Evolutionary conservation across 2,329 filamentous ascomycete genomes (phyloP), one percentile per base, ranked within the genome.

Genomic region (Didymella keratinophila): DNA sequence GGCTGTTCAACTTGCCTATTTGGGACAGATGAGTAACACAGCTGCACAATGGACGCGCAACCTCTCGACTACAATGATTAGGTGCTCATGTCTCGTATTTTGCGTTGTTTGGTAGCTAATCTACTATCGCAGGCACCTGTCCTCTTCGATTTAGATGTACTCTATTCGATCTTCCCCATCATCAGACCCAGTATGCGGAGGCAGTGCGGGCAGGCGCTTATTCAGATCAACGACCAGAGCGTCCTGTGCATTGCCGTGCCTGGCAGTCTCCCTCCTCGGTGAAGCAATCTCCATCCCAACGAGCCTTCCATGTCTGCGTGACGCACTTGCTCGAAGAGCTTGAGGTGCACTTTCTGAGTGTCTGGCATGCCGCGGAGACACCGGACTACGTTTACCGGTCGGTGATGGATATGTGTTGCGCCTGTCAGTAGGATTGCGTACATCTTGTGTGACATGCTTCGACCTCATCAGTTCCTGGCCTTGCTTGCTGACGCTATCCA

Each of bases 131-230:
- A 20, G 36, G n/a, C 8, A 7, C 36, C 10, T 2, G 20, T 20
- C 36, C 36, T 20, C 9, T 3, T 20, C 36, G 4, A 10, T 2
- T 41, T n/a, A 23, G 20, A 39, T 39, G 6, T 6, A 21, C 9
- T 21, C 36, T 3, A 8, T 3, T 12, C 3, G 18, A 12, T 21
- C n/a, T 39, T 21, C 18, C 20, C 39, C n/a, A 21, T 47, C 30
- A 6, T 23, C 18, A 11, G 12, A 21, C 14, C 6, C 20, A 21
- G 30, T 43, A 20, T 32, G 36, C 36, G 16, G 37, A 30, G 51
- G 43, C 27, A 54, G 21, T 18, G 34, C 25, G 21, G 51, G 51
- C 14, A 54, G 36, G 5, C 25, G 45, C 46, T 56, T 56, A 21
- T 56, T 45, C 8, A 56, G 6, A 12, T 56, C 41, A n/a, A 34